A percentile compares a stretch with the other conserved stretches of the same genome.
Conservation (phyloP, 2,329 filamentous ascomycete genomes). For the Esteya vermicola region DNA sequence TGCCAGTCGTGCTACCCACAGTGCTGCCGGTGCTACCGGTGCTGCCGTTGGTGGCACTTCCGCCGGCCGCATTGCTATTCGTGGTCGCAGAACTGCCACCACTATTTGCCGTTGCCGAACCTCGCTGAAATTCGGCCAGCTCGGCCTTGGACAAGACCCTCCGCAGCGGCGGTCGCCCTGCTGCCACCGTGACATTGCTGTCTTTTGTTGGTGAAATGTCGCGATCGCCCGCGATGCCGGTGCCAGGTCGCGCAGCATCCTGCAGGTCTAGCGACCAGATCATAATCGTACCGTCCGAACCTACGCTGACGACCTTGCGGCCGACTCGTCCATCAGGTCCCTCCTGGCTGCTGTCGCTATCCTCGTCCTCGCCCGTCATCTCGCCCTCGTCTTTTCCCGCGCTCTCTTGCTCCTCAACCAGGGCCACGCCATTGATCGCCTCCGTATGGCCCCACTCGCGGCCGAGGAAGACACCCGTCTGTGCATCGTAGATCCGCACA, state of each 20-base stretch:
- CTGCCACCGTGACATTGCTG: constrained; percentile 21
- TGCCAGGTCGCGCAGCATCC: constrained; percentile 22
- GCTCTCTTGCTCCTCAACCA: constrained; percentile 46
- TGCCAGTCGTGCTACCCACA: constrained; percentile 17
- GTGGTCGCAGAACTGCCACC: background rate
- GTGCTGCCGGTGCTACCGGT: background rate
- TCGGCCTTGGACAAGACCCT: constrained; percentile 80
- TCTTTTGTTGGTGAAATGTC: constrained; percentile 35
- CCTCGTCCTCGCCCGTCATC: background rate
- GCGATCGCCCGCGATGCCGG: constrained; percentile 7
- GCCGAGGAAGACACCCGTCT: constrained; percentile 62
- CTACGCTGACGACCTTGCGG: constrained; percentile 56
- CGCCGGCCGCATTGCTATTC: background rate
- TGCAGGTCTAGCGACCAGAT: constrained; percentile 50
- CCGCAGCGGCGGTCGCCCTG: constrained; percentile 59
- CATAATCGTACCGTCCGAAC: constrained; percentile 72
- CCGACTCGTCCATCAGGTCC: constrained; percentile 11
- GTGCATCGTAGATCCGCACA: constrained; percentile 72
- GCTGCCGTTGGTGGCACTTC: background rate
- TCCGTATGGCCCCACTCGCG: constrained; percentile 94
- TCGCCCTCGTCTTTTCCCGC: constrained; percentile 17
- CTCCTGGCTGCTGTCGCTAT: background rate
- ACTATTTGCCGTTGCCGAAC: constrained; percentile 20
- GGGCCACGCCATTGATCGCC: constrained; percentile 70
- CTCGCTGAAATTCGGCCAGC: constrained; percentile 61